These are phyloP conservation scores for Paecilomyces niveus DNA, from an alignment of 2,329 filamentous ascomycete species.

Conservation along the genomic window DNA sequence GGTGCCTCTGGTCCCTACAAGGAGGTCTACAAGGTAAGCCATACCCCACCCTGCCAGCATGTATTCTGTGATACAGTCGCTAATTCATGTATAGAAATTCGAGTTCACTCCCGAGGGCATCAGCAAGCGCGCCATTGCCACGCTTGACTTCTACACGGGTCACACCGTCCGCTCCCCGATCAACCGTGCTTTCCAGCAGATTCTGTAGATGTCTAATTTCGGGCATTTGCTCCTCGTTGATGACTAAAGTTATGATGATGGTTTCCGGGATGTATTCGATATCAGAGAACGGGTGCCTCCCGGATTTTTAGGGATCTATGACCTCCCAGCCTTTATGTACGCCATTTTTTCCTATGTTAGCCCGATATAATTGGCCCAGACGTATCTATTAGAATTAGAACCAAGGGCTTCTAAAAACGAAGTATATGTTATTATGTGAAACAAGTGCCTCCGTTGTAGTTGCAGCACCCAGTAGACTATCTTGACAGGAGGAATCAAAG, in stretches of 20 bases:
- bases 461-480: background rate
- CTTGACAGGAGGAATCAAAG: background rate
- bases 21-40: constrained; percentile 83
- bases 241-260: background rate
- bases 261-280: background rate
- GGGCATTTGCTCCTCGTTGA: background rate
- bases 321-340: background rate
- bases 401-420: background rate
- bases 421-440: background rate
- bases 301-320: background rate
- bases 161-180: constrained; percentile 87
- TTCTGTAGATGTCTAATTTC: constrained; percentile 59
- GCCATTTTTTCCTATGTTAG: background rate
- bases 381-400: background rate
- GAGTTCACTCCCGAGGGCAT: constrained; percentile 98
- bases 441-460: background rate
- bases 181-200: constrained; percentile 96
- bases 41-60: constrained; percentile 1
- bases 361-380: background rate
- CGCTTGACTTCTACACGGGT: constrained; percentile 96
- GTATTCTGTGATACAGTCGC: constrained; percentile 27
- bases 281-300: background rate
- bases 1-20: constrained; percentile 96
- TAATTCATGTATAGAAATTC: constrained; percentile 65
- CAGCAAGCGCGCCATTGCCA: constrained; percentile 85